A percentile compares a stretch with the other conserved stretches of the same genome.
phyloP scores from a whole-genome alignment of 2,329 filamentous ascomycete genomes.

The Arthrinium phaeospermum region DNA sequence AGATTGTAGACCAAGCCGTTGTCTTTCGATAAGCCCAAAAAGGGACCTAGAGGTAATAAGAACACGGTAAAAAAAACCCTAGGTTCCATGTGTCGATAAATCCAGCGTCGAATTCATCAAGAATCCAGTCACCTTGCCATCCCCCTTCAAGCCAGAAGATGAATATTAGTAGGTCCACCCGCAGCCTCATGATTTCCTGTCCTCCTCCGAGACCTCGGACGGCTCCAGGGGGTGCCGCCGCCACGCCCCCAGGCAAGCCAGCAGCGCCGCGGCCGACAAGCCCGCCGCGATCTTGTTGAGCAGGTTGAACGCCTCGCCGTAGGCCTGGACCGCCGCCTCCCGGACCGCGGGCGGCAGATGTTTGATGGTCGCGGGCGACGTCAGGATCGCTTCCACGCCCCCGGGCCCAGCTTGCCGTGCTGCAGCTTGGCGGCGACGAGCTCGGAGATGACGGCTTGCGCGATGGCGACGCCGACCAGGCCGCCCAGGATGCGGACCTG shows the following conservation, averaged over 20 bases:
- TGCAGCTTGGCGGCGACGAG: not conserved
- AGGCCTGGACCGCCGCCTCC: not conserved
- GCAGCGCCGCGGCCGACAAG: not conserved
- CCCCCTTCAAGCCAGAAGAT: not conserved
- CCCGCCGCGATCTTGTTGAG: not conserved
- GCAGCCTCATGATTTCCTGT: not conserved
- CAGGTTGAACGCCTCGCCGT: not conserved
- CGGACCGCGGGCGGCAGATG: not conserved
- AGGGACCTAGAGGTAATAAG: too few species aligned
- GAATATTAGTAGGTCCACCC: not conserved
- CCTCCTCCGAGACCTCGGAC: not conserved
- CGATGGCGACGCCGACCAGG: not conserved
- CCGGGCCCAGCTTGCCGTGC: not conserved
- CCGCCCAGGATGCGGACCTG: not conserved
- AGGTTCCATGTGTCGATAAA: too few species aligned
- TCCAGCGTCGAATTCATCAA: too few species aligned
- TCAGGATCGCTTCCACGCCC: not conserved
- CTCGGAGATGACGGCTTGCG: not conserved
- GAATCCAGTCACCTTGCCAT: too few species aligned
- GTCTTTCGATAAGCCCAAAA: too few species aligned
- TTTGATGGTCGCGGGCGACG: not conserved
- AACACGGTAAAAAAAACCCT: too few species aligned
- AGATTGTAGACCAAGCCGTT: too few species aligned
- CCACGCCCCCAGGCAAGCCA: not conserved
- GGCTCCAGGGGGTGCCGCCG: not conserved